Percentiles rank a stretch among this genome's conserved stretches.
Conservation (phyloP, 768 basidiomycete genomes). For the Rubroboletus satanas region DNA sequence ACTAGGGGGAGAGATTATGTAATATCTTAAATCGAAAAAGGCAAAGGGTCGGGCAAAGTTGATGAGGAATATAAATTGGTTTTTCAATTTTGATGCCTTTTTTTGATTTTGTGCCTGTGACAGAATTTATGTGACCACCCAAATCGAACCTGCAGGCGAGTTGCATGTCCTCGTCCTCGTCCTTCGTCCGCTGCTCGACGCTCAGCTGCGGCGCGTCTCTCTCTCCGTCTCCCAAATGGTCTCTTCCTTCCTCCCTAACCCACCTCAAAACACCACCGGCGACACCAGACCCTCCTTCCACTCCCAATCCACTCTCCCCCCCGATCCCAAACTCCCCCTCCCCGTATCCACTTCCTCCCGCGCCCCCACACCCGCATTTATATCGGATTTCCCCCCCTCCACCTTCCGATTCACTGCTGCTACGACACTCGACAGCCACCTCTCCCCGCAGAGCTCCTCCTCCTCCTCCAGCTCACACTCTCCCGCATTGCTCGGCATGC, state of each 20-base stretch:
- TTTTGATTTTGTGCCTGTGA: conserved; percentile 34
- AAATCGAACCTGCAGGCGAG: conserved; percentile 8
- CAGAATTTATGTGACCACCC: conserved; percentile 29
- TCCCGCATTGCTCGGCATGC: conserved; percentile 12
- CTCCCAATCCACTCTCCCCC: not conserved
- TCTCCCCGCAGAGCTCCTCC: conserved; percentile 19
- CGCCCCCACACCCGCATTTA: conserved; percentile 1
- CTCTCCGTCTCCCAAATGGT: not conserved
- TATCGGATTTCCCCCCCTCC: conserved; percentile 39
- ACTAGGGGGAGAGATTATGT: conserved; percentile 30
- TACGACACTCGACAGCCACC: not conserved
- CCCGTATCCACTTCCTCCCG: not conserved
- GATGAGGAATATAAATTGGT: conserved; percentile 21
- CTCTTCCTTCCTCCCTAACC: not conserved
- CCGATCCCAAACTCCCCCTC: not conserved
- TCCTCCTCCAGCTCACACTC: conserved; percentile 29
- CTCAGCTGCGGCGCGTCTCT: not conserved
- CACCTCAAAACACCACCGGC: not conserved
- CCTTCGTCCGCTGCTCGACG: not conserved
- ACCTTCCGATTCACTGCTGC: conserved; percentile 7
- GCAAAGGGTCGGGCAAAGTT: conserved; percentile 18
- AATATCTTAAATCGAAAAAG: conserved; percentile 13
- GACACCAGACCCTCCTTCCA: no score
- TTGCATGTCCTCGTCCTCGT: conserved; percentile 23
- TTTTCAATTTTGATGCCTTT: conserved; percentile 27